Evolutionary conservation across 2,329 filamentous ascomycete species (phyloP).

Genomic region (Colletotrichum cordylinicola): DNA sequence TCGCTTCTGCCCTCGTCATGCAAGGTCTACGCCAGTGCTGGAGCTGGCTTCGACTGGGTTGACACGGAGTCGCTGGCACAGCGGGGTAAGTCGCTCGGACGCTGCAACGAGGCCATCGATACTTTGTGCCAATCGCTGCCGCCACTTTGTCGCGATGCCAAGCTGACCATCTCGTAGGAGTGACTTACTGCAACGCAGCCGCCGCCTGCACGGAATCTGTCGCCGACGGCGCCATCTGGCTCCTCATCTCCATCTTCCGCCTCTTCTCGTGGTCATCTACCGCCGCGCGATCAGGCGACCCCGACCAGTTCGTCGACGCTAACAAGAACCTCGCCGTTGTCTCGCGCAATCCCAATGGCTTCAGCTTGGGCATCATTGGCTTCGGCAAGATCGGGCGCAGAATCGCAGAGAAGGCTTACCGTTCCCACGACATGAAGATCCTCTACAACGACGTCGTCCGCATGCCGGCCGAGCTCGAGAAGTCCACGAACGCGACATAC

Average conservation of each 20-base stretch:
- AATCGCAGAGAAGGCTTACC: conserved; percentile 47
- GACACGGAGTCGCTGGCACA: conserved; percentile 16
- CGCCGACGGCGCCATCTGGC: conserved; percentile 21
- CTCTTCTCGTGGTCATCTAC: conserved; percentile 18
- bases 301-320: conserved; percentile 19
- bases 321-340: conserved; percentile 17
- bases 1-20: conserved; percentile 16
- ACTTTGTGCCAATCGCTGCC: neutral
- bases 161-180: neutral
- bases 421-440: conserved; percentile 61
- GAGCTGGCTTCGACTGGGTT: conserved; percentile 18
- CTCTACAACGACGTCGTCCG: conserved; percentile 60
- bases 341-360: conserved; percentile 18
- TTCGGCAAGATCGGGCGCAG: conserved; percentile 65
- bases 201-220: conserved; percentile 18
- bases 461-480: conserved; percentile 42
- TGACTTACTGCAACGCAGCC: conserved; percentile 17
- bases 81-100: neutral
- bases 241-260: conserved; percentile 17
- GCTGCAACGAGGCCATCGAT: neutral
- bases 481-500: conserved; percentile 40
- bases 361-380: conserved; percentile 57
- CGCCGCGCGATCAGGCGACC: conserved; percentile 17
- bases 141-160: neutral
- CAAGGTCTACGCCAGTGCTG: conserved; percentile 16